A percentile compares a stretch with the other conserved stretches of the same genome.
These are phyloP conservation scores for Falciphora oryzae DNA, from an alignment of 2,329 filamentous ascomycete species.

Conservation along the genomic window DNA sequence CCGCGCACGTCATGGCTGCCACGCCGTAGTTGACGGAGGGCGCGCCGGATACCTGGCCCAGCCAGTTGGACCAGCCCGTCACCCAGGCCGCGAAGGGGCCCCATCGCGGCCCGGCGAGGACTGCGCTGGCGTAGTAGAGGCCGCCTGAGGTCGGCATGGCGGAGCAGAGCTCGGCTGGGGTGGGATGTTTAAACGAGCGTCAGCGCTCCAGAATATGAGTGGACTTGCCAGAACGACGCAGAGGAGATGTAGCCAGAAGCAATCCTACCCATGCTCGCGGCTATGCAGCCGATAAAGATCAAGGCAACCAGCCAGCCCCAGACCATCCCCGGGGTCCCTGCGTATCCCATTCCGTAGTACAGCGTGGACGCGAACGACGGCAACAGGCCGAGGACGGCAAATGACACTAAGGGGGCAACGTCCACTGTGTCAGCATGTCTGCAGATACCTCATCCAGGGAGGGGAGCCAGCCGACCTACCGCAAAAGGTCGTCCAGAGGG, in stretches of 20 bases:
- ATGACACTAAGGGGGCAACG: constrained; percentile 44
- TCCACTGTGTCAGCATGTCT: too few relatives aligned
- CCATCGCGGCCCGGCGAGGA: constrained; percentile 43
- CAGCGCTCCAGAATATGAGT: too few relatives aligned
- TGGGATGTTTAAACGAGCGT: neutral
- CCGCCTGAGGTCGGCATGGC: constrained; percentile 54
- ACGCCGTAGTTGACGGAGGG: constrained; percentile 36
- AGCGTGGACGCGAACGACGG: constrained; percentile 68
- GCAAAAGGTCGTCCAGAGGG: constrained; percentile 67
- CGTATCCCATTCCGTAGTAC: constrained; percentile 58
- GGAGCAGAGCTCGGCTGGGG: constrained; percentile 47
- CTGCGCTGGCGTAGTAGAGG: constrained; percentile 55
- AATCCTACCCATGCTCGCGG: constrained; percentile 54
- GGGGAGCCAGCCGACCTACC: neutral
- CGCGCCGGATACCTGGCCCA: constrained; percentile 36
- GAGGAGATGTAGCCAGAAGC: neutral
- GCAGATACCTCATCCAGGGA: too few relatives aligned
- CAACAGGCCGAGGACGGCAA: constrained; percentile 65
- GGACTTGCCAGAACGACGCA: too few relatives aligned
- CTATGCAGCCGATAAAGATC: constrained; percentile 65
- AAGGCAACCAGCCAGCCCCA: constrained; percentile 74
- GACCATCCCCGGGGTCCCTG: constrained; percentile 56
- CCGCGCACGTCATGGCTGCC: constrained; percentile 31
- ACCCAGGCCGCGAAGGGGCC: constrained; percentile 33
- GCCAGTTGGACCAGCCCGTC: constrained; percentile 36